Evolutionary conservation across 495 filamentous ascomycete genomes (phyloP), one percentile per base, ranked within the genome.

Genomic region (Xylona heveae): DNA sequence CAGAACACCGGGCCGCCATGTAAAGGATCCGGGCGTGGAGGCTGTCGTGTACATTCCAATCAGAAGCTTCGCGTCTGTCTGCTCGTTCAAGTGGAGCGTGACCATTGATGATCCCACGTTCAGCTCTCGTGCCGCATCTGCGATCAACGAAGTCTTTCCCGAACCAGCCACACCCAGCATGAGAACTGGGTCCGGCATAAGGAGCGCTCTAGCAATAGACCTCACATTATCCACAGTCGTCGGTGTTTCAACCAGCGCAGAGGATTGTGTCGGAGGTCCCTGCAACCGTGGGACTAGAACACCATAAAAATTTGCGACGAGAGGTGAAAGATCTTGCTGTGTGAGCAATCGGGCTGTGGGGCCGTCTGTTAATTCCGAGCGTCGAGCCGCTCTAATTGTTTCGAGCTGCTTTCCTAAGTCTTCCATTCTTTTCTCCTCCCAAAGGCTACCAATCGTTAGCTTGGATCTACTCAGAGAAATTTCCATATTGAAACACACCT

Each of bases 51-150:
- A 94, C 57, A 92, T 68, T 9, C 90, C 90, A 40, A 95, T 65
- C 24, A 99, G 66, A 50, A 88, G 73, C 44, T 94, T 99, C 0
- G 82, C 82, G 55, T 99, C 90, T 0, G 78, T 92, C 51, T 99
- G 90, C 49, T 94, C 90, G 43, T 94, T 94, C 19, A 99, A 60
- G 46, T 95, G 82, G 21, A 99, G 62, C 6, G 83, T 92, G 21
- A 95, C 69, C 67, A 95, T 74, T 24, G 68, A 66, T 16, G 65
- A 57, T 5, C 73, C 62, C 38, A 76, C 75, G 16, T 74, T 74
- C 38, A 93, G 65, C 25, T 67, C 66, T 38, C 61, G 62, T 14
- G 90, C 83, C 38, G 85, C 61, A 39, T 92, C 75, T 47, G 78
- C 74, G n/a, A 84, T 67, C 18, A 84, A 42, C 3, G 73, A 72